phyloP scores from a whole-genome alignment of 495 filamentous ascomycete genomes.

The Neurospora hispaniola region DNA sequence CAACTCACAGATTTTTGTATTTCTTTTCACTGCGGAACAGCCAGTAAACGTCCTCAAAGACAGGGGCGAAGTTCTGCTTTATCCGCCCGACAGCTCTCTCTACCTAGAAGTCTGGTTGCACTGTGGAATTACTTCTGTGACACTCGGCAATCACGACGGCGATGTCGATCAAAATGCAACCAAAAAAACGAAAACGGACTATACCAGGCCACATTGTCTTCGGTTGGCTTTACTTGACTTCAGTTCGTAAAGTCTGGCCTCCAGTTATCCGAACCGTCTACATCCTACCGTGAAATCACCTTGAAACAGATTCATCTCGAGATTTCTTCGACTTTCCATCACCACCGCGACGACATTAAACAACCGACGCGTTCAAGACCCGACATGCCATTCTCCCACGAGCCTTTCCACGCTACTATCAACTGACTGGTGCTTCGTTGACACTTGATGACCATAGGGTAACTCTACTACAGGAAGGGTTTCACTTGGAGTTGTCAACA shows the following conservation, averaged over 20 bases:
- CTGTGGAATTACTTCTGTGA: not conserved
- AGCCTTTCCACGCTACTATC: not conserved
- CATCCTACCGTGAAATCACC: not conserved
- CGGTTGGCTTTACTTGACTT: no score
- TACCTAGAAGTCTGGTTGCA: not conserved
- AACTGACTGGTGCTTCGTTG: not conserved
- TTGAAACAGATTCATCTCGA: not conserved
- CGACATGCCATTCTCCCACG: rapidly evolving
- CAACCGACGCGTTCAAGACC: not conserved
- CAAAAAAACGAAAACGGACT: not conserved
- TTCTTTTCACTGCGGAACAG: not conserved
- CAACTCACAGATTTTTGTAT: not conserved
- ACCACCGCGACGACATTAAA: not conserved
- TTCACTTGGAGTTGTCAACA: not conserved
- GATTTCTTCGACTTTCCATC: not conserved
- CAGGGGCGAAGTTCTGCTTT: not conserved
- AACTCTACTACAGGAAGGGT: not conserved
- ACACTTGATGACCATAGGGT: not conserved
- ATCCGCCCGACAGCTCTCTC: not conserved
- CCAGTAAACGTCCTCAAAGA: not conserved
- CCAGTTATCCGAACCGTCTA: not conserved
- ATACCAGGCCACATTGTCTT: rapidly evolving
- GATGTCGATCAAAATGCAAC: rapidly evolving
- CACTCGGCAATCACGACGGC: not conserved
- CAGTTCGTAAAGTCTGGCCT: no score